Conservation (phyloP, 2,329 filamentous ascomycete genomes). For the Cercospora canescens region DNA sequence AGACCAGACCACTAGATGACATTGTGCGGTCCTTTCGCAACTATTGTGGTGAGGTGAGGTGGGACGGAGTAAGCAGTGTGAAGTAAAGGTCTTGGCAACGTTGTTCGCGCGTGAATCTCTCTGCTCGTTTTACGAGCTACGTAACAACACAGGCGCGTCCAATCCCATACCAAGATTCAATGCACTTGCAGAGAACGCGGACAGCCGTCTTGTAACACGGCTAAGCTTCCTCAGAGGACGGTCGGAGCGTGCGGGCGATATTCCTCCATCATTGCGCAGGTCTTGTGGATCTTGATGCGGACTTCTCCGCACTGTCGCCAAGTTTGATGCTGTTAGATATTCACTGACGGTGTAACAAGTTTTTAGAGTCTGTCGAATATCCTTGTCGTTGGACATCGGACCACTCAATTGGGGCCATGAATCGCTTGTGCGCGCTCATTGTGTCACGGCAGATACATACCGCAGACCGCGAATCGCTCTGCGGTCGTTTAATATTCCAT, state of each 20-base stretch:
- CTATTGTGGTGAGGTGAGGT: background rate
- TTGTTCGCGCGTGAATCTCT: background rate
- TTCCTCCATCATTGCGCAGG: background rate
- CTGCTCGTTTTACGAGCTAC: background rate
- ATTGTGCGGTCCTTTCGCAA: background rate
- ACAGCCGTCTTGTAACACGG: background rate
- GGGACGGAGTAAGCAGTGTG: background rate
- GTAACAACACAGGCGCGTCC: background rate
- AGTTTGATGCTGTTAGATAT: background rate
- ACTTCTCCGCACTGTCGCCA: background rate
- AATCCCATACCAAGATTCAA: background rate
- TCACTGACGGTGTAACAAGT: background rate
- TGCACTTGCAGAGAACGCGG: background rate
- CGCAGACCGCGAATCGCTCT: too few relatives aligned
- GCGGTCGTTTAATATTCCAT: too few relatives aligned
- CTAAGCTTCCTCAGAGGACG: background rate
- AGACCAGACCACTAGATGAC: background rate
- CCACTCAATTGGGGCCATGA: too few relatives aligned
- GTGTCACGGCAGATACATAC: too few relatives aligned
- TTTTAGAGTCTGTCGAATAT: background rate
- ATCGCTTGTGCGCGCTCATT: too few relatives aligned
- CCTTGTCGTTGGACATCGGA: background rate
- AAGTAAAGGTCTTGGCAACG: background rate
- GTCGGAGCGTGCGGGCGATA: background rate
- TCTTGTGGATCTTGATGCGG: background rate